These are phyloP conservation scores for Omphalea diandra DNA, from an alignment of 441 rosid species.

Conservation along the genomic window DNA sequence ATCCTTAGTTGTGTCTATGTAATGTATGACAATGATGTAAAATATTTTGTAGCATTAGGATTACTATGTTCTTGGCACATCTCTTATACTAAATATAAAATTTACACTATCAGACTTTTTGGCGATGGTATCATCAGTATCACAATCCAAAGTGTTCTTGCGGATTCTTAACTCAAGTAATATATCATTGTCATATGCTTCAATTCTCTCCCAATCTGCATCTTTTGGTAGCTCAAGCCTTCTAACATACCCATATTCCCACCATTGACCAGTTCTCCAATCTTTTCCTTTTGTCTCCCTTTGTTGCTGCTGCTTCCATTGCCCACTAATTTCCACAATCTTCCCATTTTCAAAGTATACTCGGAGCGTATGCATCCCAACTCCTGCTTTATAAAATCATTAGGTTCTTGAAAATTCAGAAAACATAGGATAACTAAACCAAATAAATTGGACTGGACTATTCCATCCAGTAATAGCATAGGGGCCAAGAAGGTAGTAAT, in stretches of 20 bases:
- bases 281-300: slow-evolving; percentile 48
- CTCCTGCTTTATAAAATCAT: slow-evolving; percentile 36
- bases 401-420: background rate
- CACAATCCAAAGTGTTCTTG: slow-evolving; percentile 30
- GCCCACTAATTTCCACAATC: slow-evolving; percentile 75
- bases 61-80: background rate
- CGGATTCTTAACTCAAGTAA: slow-evolving; percentile 65
- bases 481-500: too few relatives aligned
- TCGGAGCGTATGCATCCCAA: slow-evolving; percentile 43
- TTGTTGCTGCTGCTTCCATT: slow-evolving; percentile 48
- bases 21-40: too few relatives aligned
- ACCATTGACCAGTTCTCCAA: slow-evolving; percentile 86
- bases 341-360: slow-evolving; percentile 60
- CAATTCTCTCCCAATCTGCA: slow-evolving; percentile 53
- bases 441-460: too few relatives aligned
- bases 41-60: slow-evolving; percentile 1
- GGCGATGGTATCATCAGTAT: slow-evolving; percentile 2
- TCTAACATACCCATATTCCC: slow-evolving; percentile 82
- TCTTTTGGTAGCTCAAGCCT: slow-evolving; percentile 86
- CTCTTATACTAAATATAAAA: background rate
- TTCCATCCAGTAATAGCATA: too few relatives aligned
- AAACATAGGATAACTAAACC: too few relatives aligned
- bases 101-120: slow-evolving; percentile 26
- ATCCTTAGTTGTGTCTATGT: too few relatives aligned
- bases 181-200: slow-evolving; percentile 39